These are phyloP conservation scores for Lichtheimia ornata DNA, from an alignment of 371 early-diverging fungal species.

Conservation along the genomic window DNA sequence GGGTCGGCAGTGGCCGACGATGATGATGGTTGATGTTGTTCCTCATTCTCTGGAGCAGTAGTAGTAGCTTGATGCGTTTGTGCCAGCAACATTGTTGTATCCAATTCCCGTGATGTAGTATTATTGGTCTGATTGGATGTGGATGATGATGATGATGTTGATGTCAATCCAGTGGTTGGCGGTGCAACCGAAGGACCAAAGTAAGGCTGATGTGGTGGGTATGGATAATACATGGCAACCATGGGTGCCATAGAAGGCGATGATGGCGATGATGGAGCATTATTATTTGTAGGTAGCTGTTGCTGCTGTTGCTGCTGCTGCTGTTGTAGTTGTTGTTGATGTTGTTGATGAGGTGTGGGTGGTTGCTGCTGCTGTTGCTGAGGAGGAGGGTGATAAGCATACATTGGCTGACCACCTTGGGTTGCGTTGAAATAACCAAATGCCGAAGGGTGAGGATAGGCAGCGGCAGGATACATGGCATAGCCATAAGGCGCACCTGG, in stretches of 20 bases:
- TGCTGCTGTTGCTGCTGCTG: background rate
- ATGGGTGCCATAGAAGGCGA: constrained; percentile 4
- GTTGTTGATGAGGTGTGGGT: background rate
- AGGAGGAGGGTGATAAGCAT: constrained; percentile 2
- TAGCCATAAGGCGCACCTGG: constrained; percentile 6
- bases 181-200: background rate
- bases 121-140: constrained; percentile 6
- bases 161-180: background rate
- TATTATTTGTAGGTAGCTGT: background rate
- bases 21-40: too few relatives aligned
- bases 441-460: background rate
- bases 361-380: constrained; percentile 8
- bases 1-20: too few relatives aligned
- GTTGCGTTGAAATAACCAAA: constrained; percentile 3
- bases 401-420: too few relatives aligned
- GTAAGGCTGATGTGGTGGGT: constrained; percentile 5
- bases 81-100: too few relatives aligned
- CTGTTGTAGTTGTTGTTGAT: background rate
- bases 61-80: too few relatives aligned
- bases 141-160: constrained; percentile 11
- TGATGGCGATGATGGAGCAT: constrained; percentile 13
- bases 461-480: constrained; percentile 8
- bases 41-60: too few relatives aligned
- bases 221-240: constrained; percentile 12
- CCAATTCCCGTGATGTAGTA: background rate